These are phyloP conservation scores for Nicotiana sylvestris DNA, from an alignment of 257 asterid species.

Conservation along the genomic window DNA sequence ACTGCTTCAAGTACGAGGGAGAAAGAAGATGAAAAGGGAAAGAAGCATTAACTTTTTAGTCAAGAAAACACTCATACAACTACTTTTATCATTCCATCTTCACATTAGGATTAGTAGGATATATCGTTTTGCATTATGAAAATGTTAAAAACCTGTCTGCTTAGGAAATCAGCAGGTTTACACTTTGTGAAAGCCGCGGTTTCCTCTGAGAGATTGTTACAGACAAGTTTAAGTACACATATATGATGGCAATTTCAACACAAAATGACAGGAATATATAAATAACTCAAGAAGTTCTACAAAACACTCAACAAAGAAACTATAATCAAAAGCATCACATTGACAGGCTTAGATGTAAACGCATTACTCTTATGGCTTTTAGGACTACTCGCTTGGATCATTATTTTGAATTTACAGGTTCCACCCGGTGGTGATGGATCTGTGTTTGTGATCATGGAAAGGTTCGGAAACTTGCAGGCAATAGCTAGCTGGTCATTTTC, in stretches of 20 bases:
- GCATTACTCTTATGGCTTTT: constrained; percentile 22
- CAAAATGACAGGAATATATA: neutral
- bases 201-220: no score
- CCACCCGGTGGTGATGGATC: constrained; percentile 54
- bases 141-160: no score
- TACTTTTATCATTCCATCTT: no score
- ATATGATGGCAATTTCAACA: neutral
- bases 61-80: no score
- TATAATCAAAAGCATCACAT: constrained; percentile 25
- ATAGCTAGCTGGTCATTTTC: constrained; percentile 40
- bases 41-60: no score
- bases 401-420: constrained; percentile 50
- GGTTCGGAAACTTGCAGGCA: constrained; percentile 65
- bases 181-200: no score
- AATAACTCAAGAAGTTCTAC: neutral
- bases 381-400: constrained; percentile 35
- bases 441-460: constrained; percentile 38
- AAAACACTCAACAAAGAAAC: constrained; percentile 24
- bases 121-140: no score
- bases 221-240: neutral
- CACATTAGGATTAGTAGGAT: no score
- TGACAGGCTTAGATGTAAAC: constrained; percentile 18
- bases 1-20: no score
- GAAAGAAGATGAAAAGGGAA: no score
- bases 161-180: no score